Evolutionary conservation across 208 protist genomes (phyloP), one percentile per base, ranked within the genome.

Genomic region (Naegleria lovaniensis): DNA sequence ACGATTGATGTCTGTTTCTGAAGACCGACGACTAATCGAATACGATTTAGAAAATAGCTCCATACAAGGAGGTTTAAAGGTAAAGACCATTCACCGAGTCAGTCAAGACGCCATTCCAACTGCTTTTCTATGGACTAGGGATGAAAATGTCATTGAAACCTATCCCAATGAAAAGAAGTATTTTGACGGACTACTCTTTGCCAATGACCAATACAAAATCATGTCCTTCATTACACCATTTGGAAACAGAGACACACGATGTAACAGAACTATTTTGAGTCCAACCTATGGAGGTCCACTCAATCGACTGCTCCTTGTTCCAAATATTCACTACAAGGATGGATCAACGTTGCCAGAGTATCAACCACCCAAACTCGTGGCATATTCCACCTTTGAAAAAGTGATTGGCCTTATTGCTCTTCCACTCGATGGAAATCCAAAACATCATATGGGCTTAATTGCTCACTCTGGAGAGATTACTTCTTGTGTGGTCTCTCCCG

Each of bases 201-300:
- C 85, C 2, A 58, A 88, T 58, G 33, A 58, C 33, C 85, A 90
- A 33, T 85, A 85, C 55, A 83, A 90, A 79, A 48, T 90, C 0
- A 83, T 29, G 6, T 51, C 22, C 7, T 90, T 90, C n/a, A 33
- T 58, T 19, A 85, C 88, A 13, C 88, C 88, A 9, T 51, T 58
- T 79, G 76, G n/a, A n/a, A 52, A 90, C 22, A 67, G 88, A 52
- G 76, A 83, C 19, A 52, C 88, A 7, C 52, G 97, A 92, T 98
- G 96, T 89, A 93, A 96, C 67, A 96, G 96, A 89, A 98, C 97
- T 19, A 92, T 97, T 33, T 91, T 98, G 9, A 92, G 93, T 7
- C 97, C 97, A 33, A 98, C 97, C 7, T 98, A 97, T 94, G 97
- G 97, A 40, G 96, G 96, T 9, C 96, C 97, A 0, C 85, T 98